Evolutionary conservation across 202 grass and related monocot genomes (phyloP), one percentile per base, ranked within the genome.

Genomic region (Setaria viridis): DNA sequence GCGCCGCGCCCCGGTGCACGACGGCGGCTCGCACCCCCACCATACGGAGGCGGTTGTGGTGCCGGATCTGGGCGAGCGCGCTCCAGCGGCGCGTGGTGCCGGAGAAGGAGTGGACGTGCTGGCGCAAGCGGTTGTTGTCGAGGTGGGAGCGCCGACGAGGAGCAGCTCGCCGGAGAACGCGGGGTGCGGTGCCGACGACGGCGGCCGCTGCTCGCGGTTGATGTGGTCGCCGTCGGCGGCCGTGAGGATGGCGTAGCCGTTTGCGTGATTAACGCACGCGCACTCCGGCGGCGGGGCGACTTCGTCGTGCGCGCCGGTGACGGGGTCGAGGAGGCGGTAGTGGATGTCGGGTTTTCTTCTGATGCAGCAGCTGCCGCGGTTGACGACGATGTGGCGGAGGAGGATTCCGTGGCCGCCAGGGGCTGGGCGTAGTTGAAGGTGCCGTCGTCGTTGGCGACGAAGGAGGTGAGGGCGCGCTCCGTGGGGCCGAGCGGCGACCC

Each of bases 81-180:
- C 82, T 77, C 73, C 82, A 85, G 62, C 10, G 30, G 82, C 60
- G 1, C 15, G 62, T 57, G 48, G 48, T 10, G 48, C 48, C 62
- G 10, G 72, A 84, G 62, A 65, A 84, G 1, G 15, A 48, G 46
- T 48, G 39, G 39, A 83, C 17, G 5, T 63, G 70, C 11, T 21
- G 34, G 58, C 9, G 19, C 11, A 49, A 49, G 47, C 20, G 7
- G 47, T 11, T 12, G 0, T 49, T 49, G 47, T 58, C 19, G 11
- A 12, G 47, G 56, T 21, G 19, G 17, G 19, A 3, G 56, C 56
- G 56, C 56, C 58, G 20, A n/a, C n/a, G 58, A 64, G 3, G 30
- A 34, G 12, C 12, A 64, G 62, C 62, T 14, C 47, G 62, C 30
- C 43, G 43, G 50, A 16, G 50, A 53, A 17, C 50, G 6, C 16